Evolutionary conservation across 768 basidiomycete genomes (phyloP), one percentile per base, ranked within the genome.

Genomic region (Hebeloma cylindrosporum): DNA sequence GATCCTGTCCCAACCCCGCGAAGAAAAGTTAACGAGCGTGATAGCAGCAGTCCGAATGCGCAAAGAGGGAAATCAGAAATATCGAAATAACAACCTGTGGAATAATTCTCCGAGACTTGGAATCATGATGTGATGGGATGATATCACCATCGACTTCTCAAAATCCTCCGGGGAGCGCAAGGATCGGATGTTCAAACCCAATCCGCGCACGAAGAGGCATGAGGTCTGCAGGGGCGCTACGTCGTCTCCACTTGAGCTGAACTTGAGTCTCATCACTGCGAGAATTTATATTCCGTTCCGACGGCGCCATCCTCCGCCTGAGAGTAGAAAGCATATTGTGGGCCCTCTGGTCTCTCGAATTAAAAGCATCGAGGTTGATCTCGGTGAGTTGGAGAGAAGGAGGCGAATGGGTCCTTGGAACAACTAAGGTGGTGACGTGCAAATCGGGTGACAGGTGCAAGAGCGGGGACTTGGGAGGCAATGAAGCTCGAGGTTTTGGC

Each of bases 291-390:
- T 63, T 59, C 27, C 59, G 47, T 21, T 68, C 69, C n/a, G 65
- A 64, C 8, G 72, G 67, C 38, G 70, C 47, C 5, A 74, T 79
- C 56, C 84, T 78, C 41, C 81, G 77, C 52, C 71, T 70, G 50
- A 90, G 70, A 13, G 79, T 78, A 22, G 71, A 73, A 41, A 86
- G 72, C 86, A 89, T 85, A 56, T 80, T 73, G 42, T 74, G 72
- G 5, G 82, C 77, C 32, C 71, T 78, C 54, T 75, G 70, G 48
- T 75, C 76, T 40, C 84, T 79, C 14, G 73, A 70, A 52, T 75
- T 72, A 45, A 84, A 65, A 4, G 75, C 68, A 31, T 65, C 60
- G 25, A 81, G 57, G 54, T 83, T 80, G 32, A 65, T 62, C 63
- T 82, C 75, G 0, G 77, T 78, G 34, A 84, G 69, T 45, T 74